Evolutionary conservation across 2,329 filamentous ascomycete genomes (phyloP).

Genomic region (Penicillium sp.): DNA sequence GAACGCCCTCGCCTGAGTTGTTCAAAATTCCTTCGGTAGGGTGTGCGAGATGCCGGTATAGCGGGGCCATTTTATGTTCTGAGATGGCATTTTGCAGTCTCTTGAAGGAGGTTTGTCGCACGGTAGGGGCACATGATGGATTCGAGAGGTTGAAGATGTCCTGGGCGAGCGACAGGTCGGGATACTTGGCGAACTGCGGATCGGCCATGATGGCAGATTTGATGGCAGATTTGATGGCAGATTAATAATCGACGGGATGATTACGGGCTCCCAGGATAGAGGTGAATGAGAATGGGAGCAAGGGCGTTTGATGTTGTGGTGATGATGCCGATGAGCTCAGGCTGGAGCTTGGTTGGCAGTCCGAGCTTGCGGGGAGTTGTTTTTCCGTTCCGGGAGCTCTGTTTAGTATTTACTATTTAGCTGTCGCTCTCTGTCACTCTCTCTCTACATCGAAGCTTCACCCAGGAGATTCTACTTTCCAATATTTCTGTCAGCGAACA

Average conservation of each 20-base stretch:
- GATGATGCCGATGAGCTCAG: not conserved
- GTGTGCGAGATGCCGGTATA: slow-evolving; percentile 63
- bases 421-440: too few relatives aligned
- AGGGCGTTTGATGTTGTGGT: not conserved
- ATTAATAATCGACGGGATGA: too few relatives aligned
- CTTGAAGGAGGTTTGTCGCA: slow-evolving; percentile 56
- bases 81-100: slow-evolving; percentile 61
- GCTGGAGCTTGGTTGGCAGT: slow-evolving; percentile 8
- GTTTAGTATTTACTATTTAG: too few relatives aligned
- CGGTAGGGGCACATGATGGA: slow-evolving; percentile 50
- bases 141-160: slow-evolving; percentile 66
- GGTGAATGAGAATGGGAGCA: not conserved
- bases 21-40: slow-evolving; percentile 75
- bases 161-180: slow-evolving; percentile 61
- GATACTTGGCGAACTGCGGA: slow-evolving; percentile 62
- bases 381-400: slow-evolving; percentile 8
- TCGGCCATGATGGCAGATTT: slow-evolving; percentile 54
- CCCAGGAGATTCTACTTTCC: too few relatives aligned
- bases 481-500: too few relatives aligned
- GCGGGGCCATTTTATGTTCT: slow-evolving; percentile 63
- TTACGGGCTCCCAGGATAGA: slow-evolving; percentile 1
- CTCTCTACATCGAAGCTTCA: too few relatives aligned
- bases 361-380: slow-evolving; percentile 7
- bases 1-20: slow-evolving; percentile 61
- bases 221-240: slow-evolving; percentile 11